A percentile compares a stretch with the other conserved stretches of the same genome.
Evolutionary conservation across 2,329 filamentous ascomycete genomes (phyloP).

Genomic region (Verticillium alfalfae): DNA sequence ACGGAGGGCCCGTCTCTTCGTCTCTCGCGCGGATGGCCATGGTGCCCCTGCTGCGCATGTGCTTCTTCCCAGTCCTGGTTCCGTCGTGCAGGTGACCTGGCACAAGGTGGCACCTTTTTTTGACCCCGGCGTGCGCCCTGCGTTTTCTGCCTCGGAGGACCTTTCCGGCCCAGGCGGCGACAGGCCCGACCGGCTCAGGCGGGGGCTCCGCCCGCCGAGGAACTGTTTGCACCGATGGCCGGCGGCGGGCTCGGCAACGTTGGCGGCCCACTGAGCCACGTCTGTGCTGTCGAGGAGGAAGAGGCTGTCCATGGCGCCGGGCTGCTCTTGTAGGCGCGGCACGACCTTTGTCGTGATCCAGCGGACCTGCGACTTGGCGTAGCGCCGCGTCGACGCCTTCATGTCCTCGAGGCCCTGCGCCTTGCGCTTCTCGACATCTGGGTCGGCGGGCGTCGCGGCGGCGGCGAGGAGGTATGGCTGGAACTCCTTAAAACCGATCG

Average conservation of each 20-base stretch:
- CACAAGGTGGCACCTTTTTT: constrained; percentile 74
- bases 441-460: constrained; percentile 15
- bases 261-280: constrained; percentile 50
- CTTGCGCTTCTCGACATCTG: constrained; percentile 50
- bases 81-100: constrained; percentile 53
- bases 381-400: constrained; percentile 79
- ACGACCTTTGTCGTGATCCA: constrained; percentile 86
- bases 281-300: constrained; percentile 81
- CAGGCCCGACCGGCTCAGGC: constrained; percentile 41
- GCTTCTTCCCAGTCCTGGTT: constrained; percentile 39
- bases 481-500: constrained; percentile 94
- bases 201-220: constrained; percentile 49
- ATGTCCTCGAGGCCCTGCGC: constrained; percentile 63
- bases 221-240: constrained; percentile 60
- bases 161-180: constrained; percentile 44
- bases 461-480: constrained; percentile 59
- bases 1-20: constrained; percentile 30
- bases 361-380: constrained; percentile 75
- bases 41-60: constrained; percentile 30
- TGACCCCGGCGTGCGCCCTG: constrained; percentile 52
- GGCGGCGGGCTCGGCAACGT: constrained; percentile 62
- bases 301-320: constrained; percentile 48
- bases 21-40: constrained; percentile 23
- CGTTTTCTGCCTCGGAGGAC: constrained; percentile 46
- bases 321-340: constrained; percentile 55